Evolutionary conservation across 345 rosid genomes (phyloP).

Genomic region (Atalantia buxifolia): DNA sequence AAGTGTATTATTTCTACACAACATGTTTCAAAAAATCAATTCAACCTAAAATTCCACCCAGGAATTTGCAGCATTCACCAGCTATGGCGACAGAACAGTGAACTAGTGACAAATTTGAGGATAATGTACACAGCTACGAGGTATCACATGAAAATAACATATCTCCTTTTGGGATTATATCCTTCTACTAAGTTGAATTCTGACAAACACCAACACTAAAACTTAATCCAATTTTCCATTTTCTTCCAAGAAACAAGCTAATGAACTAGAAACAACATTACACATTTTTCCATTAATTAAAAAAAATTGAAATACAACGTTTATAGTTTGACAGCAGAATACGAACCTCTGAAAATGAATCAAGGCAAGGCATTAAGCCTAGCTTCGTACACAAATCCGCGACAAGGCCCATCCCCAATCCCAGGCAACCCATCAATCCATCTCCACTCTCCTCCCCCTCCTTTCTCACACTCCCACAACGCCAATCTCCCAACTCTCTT

Average conservation of each 20-base stretch:
- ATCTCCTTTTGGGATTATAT: not conserved
- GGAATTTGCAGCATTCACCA: not conserved
- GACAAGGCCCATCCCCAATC: conserved; percentile 57
- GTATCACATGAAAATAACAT: not conserved
- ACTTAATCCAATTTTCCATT: not conserved
- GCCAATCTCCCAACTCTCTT: conserved; percentile 72
- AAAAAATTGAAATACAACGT: not conserved
- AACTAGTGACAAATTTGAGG: not conserved
- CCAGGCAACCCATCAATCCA: conserved; percentile 81
- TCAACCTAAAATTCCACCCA: not conserved
- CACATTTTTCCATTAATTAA: not conserved
- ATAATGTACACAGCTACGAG: not conserved
- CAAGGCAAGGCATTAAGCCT: conserved; percentile 51
- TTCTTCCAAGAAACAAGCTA: not conserved
- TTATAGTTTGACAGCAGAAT: not conserved
- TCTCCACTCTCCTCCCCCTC: conserved; percentile 48
- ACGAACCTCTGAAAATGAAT: conserved; percentile 7
- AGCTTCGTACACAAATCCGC: conserved; percentile 77
- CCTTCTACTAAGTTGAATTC: not conserved
- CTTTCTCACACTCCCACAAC: conserved; percentile 61
- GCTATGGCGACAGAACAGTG: not conserved
- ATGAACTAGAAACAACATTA: not conserved
- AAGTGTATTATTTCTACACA: no score
- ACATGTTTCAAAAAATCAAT: not conserved
- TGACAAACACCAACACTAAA: not conserved